Conservation (phyloP, 352 stramenopile genomes). For the Phytophthora citricola region DNA sequence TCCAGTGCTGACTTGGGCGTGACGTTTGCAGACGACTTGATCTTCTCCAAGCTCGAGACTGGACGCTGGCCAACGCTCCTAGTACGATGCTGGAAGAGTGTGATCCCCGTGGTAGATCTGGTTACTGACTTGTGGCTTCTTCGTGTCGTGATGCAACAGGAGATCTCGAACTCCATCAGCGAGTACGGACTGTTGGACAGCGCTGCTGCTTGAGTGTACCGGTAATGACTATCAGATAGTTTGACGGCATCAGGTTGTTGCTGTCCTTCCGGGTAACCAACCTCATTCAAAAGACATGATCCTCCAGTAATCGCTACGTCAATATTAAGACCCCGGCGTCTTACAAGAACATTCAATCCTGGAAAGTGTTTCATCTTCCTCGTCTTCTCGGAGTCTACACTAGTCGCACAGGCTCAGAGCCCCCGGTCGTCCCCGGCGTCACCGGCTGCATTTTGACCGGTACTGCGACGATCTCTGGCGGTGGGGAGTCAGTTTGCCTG, state of each 20-base stretch:
- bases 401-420: neutral
- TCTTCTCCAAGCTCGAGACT: slow-evolving; percentile 80
- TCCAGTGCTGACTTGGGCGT: slow-evolving; percentile 4
- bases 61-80: slow-evolving; percentile 73
- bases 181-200: slow-evolving; percentile 32
- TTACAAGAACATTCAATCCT: neutral
- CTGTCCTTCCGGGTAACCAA: neutral
- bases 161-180: slow-evolving; percentile 32
- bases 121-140: slow-evolving; percentile 4
- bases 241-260: too few relatives aligned
- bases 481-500: slow-evolving; percentile 8
- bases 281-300: neutral
- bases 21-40: slow-evolving; percentile 53
- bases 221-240: too few relatives aligned
- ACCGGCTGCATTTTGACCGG: slow-evolving; percentile 33
- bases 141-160: slow-evolving; percentile 8
- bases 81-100: slow-evolving; percentile 33
- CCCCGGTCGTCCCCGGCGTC: slow-evolving; percentile 7
- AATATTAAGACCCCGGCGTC: slow-evolving; percentile 6
- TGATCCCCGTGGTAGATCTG: too few relatives aligned
- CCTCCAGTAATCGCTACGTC: neutral
- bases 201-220: slow-evolving; percentile 8
- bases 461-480: slow-evolving; percentile 17
- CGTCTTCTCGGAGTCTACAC: slow-evolving; percentile 13
- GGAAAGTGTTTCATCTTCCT: neutral